A percentile compares a stretch with the other conserved stretches of the same genome.
phyloP scores from a whole-genome alignment of 495 filamentous ascomycete genomes.

The Neurospora sp. region DNA sequence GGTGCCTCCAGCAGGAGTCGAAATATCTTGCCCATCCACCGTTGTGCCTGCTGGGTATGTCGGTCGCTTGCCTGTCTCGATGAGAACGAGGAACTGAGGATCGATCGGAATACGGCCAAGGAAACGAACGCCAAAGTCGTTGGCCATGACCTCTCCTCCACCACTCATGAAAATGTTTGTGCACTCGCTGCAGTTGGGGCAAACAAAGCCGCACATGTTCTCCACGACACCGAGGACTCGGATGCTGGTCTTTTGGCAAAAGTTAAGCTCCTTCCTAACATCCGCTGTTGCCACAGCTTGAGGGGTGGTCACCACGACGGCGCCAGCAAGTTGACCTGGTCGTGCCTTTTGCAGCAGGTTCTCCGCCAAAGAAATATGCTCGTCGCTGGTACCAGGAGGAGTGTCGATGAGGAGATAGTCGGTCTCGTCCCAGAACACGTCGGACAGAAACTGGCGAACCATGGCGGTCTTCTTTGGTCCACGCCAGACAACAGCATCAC shows the following conservation, averaged over 20 bases:
- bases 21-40: constrained; percentile 38
- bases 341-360: constrained; percentile 57
- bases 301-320: constrained; percentile 91
- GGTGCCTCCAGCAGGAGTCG: constrained; percentile 7
- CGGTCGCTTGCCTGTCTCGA: constrained; percentile 42
- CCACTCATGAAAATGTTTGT: constrained; percentile 87
- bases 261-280: constrained; percentile 93
- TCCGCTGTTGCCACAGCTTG: constrained; percentile 90
- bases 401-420: constrained; percentile 94
- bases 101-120: constrained; percentile 85
- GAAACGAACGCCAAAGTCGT: constrained; percentile 73
- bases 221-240: constrained; percentile 81
- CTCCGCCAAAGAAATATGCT: constrained; percentile 91
- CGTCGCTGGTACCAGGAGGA: constrained; percentile 90
- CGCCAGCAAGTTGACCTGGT: constrained; percentile 57
- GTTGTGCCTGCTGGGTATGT: constrained; percentile 38
- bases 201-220: constrained; percentile 97
- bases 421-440: constrained; percentile 80
- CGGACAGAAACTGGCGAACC: constrained; percentile 89
- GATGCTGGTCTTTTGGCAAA: constrained; percentile 79
- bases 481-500: constrained; percentile 91
- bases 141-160: constrained; percentile 82
- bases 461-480: constrained; percentile 98
- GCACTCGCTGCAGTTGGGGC: constrained; percentile 87
- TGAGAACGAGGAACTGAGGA: constrained; percentile 47